Conservation (phyloP, 163 green algal species). For the Volvox carteri region DNA sequence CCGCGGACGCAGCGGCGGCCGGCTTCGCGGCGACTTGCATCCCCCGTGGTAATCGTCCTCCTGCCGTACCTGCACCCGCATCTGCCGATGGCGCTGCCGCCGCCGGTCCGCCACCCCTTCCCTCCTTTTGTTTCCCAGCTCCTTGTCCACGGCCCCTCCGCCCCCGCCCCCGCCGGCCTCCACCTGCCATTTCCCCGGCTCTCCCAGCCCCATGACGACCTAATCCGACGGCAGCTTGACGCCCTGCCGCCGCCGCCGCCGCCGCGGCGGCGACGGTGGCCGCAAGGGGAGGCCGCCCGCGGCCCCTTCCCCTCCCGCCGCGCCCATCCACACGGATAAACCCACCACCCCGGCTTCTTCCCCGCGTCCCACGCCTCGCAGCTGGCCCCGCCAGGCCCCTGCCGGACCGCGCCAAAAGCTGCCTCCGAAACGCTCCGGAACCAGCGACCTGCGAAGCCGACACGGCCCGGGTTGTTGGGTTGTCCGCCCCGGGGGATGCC, state of each 20-base stretch:
- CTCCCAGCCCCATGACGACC: neutral
- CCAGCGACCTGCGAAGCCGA: neutral
- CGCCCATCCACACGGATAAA: neutral
- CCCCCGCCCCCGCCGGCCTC: neutral
- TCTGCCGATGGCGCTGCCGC: neutral
- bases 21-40: neutral
- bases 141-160: neutral
- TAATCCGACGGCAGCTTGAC: too few relatives aligned
- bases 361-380: neutral
- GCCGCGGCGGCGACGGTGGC: neutral
- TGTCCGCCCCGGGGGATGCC: neutral
- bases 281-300: too few relatives aligned
- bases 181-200: neutral
- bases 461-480: neutral
- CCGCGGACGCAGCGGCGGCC: neutral
- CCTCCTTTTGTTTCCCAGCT: neutral
- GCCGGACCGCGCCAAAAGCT: neutral
- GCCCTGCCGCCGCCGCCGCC: neutral
- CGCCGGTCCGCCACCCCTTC: neutral
- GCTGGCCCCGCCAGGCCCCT: neutral
- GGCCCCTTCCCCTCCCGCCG: neutral
- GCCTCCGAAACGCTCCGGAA: neutral
- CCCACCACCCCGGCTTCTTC: neutral
- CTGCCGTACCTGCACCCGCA: neutral
- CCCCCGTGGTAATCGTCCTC: neutral